Evolutionary conservation across 371 early-diverging fungal genomes (phyloP).

Genomic region (Saksenaea oblongispora): DNA sequence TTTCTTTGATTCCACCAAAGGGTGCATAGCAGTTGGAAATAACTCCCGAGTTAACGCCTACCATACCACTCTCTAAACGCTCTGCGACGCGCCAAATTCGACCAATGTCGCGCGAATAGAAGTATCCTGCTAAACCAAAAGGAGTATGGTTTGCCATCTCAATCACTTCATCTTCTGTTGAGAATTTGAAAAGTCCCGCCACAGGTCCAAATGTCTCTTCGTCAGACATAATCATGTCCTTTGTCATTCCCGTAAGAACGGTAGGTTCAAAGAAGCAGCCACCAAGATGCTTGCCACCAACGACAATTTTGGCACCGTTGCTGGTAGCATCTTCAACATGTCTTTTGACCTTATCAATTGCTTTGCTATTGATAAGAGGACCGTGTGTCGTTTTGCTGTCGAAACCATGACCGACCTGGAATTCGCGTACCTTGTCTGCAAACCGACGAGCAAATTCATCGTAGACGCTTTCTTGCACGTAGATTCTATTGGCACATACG

Average conservation of each 20-base stretch:
- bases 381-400: slow-evolving; percentile 67
- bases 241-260: slow-evolving; percentile 62
- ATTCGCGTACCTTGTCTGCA: slow-evolving; percentile 53
- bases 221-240: slow-evolving; percentile 58
- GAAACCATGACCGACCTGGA: slow-evolving; percentile 81
- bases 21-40: slow-evolving; percentile 69
- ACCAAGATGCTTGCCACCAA: slow-evolving; percentile 57
- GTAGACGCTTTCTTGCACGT: slow-evolving; percentile 76
- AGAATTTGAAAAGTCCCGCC: slow-evolving; percentile 69
- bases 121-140: slow-evolving; percentile 85
- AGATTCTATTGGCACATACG: slow-evolving; percentile 86
- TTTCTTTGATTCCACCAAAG: slow-evolving; percentile 86
- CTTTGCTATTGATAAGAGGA: slow-evolving; percentile 75
- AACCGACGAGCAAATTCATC: slow-evolving; percentile 65
- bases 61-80: slow-evolving; percentile 85
- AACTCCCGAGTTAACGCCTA: slow-evolving; percentile 82
- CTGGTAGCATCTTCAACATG: slow-evolving; percentile 73
- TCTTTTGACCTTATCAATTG: slow-evolving; percentile 67
- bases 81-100: slow-evolving; percentile 84
- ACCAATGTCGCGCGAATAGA: slow-evolving; percentile 74
- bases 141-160: slow-evolving; percentile 70
- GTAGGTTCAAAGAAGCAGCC: slow-evolving; percentile 78
- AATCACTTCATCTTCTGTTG: slow-evolving; percentile 73
- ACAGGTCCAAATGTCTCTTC: slow-evolving; percentile 88
- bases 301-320: slow-evolving; percentile 66